Percentiles rank a stretch among this genome's conserved stretches.
These are phyloP conservation scores for Apiotrichum veenhuisii DNA, from an alignment of 1,284 basidiomycete species.

Conservation along the genomic window DNA sequence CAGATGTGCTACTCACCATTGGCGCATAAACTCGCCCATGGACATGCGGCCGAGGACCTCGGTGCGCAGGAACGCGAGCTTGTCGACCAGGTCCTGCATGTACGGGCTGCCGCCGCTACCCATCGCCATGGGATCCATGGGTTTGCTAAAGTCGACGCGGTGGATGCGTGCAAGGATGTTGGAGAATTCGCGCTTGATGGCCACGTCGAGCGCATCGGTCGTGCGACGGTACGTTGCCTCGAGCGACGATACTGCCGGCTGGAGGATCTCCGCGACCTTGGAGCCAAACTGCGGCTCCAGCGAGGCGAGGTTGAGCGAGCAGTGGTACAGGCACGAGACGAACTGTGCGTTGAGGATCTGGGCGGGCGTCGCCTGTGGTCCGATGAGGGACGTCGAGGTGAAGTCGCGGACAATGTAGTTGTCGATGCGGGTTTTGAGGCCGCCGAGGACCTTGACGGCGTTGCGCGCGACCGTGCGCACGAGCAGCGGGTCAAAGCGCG, in stretches of 20 bases:
- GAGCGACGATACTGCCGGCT: slow-evolving; percentile 61
- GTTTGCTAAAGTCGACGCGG: slow-evolving; percentile 71
- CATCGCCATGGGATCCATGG: slow-evolving; percentile 60
- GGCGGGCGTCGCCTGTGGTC: slow-evolving; percentile 70
- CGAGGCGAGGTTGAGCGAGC: slow-evolving; percentile 64
- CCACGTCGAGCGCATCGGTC: slow-evolving; percentile 64
- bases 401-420: slow-evolving; percentile 70
- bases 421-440: slow-evolving; percentile 62
- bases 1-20: slow-evolving; percentile 65
- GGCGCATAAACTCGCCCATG: slow-evolving; percentile 64
- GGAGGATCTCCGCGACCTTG: slow-evolving; percentile 59
- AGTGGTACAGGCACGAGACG: slow-evolving; percentile 72
- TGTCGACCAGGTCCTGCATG: slow-evolving; percentile 84
- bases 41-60: slow-evolving; percentile 69
- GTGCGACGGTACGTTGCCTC: slow-evolving; percentile 60
- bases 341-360: slow-evolving; percentile 72
- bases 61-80: slow-evolving; percentile 69
- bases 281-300: slow-evolving; percentile 68
- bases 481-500: slow-evolving; percentile 85
- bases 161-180: slow-evolving; percentile 76
- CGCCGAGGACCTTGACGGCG: slow-evolving; percentile 63
- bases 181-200: slow-evolving; percentile 72
- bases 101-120: slow-evolving; percentile 69
- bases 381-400: slow-evolving; percentile 67
- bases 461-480: slow-evolving; percentile 72